These are phyloP conservation scores for Sutorius australiensis DNA, from an alignment of 768 basidiomycete genomes.

Conservation along the genomic window DNA sequence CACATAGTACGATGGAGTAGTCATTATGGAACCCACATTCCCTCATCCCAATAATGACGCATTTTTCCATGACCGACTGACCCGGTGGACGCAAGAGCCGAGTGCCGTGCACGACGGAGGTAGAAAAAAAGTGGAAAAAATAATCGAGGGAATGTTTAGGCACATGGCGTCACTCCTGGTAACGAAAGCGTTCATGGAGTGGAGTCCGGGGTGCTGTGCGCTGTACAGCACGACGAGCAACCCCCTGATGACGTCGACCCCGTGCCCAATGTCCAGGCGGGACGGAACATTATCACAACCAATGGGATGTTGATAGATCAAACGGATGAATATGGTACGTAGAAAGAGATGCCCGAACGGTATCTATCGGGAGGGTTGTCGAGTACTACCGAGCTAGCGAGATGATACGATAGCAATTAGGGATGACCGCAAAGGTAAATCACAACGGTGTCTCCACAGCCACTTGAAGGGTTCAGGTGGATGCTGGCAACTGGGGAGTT, in stretches of 20 bases:
- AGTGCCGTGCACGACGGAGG: conserved; percentile 4
- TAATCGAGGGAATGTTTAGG: not conserved
- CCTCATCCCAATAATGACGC: not conserved
- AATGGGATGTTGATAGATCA: no score
- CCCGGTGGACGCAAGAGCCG: conserved; percentile 1
- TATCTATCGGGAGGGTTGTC: not conserved
- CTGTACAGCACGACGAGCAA: not conserved
- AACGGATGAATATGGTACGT: conserved; percentile 1
- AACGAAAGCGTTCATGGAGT: conserved; percentile 9
- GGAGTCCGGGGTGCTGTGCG: conserved; percentile 7
- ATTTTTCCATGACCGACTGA: not conserved
- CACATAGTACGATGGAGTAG: not conserved
- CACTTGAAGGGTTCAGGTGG: conserved; percentile 10
- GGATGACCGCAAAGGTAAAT: conserved; percentile 23
- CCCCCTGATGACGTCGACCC: conserved; percentile 22
- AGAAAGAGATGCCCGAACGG: conserved; percentile 1
- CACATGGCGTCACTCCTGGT: conserved; percentile 10
- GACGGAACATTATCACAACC: not conserved
- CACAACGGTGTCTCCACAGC: conserved; percentile 17
- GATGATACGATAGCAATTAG: not conserved
- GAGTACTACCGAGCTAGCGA: not conserved
- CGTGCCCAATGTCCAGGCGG: conserved; percentile 1
- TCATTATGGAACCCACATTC: not conserved
- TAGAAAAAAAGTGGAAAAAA: not conserved
- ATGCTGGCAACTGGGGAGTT: not conserved